phyloP scores from a whole-genome alignment of 257 asterid species.

The Rehmannia glutinosa region DNA sequence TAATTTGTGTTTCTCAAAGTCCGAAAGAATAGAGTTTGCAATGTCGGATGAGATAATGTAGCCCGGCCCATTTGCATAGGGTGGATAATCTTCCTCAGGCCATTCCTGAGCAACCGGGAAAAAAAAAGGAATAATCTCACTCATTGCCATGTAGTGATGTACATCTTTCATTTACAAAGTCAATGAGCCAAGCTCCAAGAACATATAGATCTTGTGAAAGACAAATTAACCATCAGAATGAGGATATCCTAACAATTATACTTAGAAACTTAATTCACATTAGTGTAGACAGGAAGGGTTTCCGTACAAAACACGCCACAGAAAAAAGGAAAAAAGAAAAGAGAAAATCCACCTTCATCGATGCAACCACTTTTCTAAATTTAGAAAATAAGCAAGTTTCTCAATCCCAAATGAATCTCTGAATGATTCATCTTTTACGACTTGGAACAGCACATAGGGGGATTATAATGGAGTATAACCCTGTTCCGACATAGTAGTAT shows the following conservation, averaged over 20 bases:
- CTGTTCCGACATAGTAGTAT: too few species aligned
- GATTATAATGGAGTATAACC: too few species aligned
- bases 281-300: too few species aligned
- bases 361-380: too few species aligned
- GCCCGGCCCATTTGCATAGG: slow-evolving; percentile 98
- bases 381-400: too few species aligned
- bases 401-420: too few species aligned
- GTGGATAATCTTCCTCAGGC: slow-evolving; percentile 96
- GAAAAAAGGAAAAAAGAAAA: too few species aligned
- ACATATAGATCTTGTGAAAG: not conserved
- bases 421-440: too few species aligned
- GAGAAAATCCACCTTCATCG: too few species aligned
- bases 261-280: too few species aligned
- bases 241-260: not conserved
- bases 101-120: slow-evolving; percentile 66
- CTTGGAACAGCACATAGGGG: too few species aligned
- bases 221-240: not conserved
- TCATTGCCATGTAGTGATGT: not conserved
- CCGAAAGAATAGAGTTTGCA: slow-evolving; percentile 64
- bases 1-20: slow-evolving; percentile 53
- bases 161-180: not conserved
- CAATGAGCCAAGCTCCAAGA: not conserved
- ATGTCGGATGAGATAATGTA: slow-evolving; percentile 87
- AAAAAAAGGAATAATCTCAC: not conserved
- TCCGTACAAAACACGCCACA: too few species aligned